phyloP scores from a whole-genome alignment of 129 eudicot species.

The Kitagawia praeruptora region DNA sequence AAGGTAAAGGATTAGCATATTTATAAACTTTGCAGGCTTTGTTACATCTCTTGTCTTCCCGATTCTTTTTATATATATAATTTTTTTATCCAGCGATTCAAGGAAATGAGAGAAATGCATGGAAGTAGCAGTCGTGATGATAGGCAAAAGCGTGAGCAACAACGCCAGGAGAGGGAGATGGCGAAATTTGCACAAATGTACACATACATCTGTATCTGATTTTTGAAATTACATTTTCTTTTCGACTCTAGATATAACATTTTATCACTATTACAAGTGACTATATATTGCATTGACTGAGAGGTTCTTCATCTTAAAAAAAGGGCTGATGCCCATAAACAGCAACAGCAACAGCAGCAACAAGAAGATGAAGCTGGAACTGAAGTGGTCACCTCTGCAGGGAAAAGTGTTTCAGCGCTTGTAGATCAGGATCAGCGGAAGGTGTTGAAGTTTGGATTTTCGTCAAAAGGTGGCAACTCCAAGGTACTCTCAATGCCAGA shows the following conservation, averaged over 20 bases:
- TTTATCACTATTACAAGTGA: neutral
- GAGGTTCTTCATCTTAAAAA: conserved; percentile 10
- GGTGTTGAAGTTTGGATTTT: conserved; percentile 80
- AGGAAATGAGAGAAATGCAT: conserved; percentile 98
- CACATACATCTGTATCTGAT: neutral
- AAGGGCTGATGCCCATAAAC: conserved; percentile 85
- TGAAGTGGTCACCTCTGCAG: conserved; percentile 22
- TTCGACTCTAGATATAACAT: neutral
- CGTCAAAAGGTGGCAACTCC: conserved; percentile 65
- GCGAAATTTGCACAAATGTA: conserved; percentile 93
- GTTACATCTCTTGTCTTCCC: neutral
- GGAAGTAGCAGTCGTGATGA: conserved; percentile 89
- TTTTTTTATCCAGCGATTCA: conserved; percentile 53
- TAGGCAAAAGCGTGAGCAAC: conserved; percentile 88
- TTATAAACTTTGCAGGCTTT: neutral
- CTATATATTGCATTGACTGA: conserved; percentile 1
- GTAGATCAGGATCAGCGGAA: conserved; percentile 88
- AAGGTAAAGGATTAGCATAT: conserved; percentile 37
- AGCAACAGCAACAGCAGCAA: conserved; percentile 52
- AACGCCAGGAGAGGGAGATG: conserved; percentile 88
- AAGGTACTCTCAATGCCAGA: conserved; percentile 41
- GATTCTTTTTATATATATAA: neutral
- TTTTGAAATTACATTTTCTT: neutral
- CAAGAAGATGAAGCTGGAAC: conserved; percentile 51
- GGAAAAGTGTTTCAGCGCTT: conserved; percentile 46